Conservation (phyloP, 139 green algal genomes). For the Coelastrella sp. region DNA sequence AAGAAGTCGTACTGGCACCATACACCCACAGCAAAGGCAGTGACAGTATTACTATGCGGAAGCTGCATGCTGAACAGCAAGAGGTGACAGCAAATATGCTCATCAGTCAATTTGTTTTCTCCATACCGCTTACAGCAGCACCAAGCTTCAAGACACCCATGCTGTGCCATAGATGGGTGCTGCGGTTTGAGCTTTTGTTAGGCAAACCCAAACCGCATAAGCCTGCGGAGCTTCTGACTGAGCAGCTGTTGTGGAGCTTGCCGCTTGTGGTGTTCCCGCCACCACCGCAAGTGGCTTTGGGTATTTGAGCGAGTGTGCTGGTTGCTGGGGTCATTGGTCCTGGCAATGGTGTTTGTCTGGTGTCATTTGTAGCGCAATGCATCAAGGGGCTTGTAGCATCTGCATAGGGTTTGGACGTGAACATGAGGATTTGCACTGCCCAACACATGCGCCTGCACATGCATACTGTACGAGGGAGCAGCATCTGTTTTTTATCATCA, state of each 20-base stretch:
- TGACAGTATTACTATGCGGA: constrained; percentile 57
- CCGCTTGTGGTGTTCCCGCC: constrained; percentile 72
- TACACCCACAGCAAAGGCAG: not conserved
- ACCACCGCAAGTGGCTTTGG: constrained; percentile 47
- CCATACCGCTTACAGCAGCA: constrained; percentile 73
- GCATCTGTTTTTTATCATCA: no score
- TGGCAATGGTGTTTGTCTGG: not conserved
- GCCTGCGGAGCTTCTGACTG: constrained; percentile 37
- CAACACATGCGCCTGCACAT: no score
- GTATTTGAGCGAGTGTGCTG: constrained; percentile 3
- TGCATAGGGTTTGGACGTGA: no score
- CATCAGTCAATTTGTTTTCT: constrained; percentile 80
- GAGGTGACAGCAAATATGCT: constrained; percentile 73
- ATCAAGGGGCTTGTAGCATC: no score
- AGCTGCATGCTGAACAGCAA: constrained; percentile 76
- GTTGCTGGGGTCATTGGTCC: not conserved
- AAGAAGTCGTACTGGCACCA: constrained; percentile 61
- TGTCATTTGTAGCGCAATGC: not conserved
- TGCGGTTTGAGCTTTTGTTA: constrained; percentile 83
- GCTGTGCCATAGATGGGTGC: constrained; percentile 73
- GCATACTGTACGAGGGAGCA: no score
- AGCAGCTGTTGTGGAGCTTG: constrained; percentile 80
- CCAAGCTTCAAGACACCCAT: constrained; percentile 83
- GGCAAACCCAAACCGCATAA: constrained; percentile 48
- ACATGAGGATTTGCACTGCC: no score